phyloP scores from a whole-genome alignment of 2,329 filamentous ascomycete species.

The Raffaelea albimanens region DNA sequence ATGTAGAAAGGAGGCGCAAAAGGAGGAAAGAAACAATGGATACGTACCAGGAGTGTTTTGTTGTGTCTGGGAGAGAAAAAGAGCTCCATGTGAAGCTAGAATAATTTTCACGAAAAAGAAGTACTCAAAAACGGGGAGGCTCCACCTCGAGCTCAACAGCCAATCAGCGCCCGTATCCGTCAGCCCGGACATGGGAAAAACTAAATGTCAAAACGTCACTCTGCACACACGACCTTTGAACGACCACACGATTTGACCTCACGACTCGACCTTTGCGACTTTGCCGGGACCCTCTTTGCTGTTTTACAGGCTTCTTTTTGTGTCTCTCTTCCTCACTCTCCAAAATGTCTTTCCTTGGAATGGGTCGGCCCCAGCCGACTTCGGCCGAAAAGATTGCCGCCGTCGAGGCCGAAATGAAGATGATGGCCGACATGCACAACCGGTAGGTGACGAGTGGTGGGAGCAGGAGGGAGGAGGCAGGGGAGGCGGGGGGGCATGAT shows the following conservation, averaged over 20 bases:
- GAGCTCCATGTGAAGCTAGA: too few relatives aligned
- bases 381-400: conserved; percentile 96
- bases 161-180: not conserved
- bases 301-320: not conserved
- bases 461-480: too few relatives aligned
- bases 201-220: not conserved
- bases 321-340: not conserved
- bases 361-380: conserved; percentile 66
- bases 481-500: too few relatives aligned
- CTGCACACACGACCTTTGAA: too few relatives aligned
- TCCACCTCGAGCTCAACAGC: not conserved
- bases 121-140: not conserved
- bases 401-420: conserved; percentile 94
- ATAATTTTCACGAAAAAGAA: too few relatives aligned
- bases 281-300: not conserved
- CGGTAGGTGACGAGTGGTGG: conserved; percentile 48
- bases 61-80: not conserved
- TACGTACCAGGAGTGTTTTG: not conserved
- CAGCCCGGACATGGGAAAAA: not conserved
- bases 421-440: conserved; percentile 93
- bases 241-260: too few relatives aligned
- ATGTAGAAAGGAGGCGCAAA: conserved; percentile 16
- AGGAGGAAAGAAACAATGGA: not conserved
- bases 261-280: too few relatives aligned
- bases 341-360: conserved; percentile 20